A percentile compares a stretch with the other conserved stretches of the same genome.
Evolutionary conservation across 371 early-diverging fungal species (phyloP).

Genomic region (Nosema muscidifuracis): DNA sequence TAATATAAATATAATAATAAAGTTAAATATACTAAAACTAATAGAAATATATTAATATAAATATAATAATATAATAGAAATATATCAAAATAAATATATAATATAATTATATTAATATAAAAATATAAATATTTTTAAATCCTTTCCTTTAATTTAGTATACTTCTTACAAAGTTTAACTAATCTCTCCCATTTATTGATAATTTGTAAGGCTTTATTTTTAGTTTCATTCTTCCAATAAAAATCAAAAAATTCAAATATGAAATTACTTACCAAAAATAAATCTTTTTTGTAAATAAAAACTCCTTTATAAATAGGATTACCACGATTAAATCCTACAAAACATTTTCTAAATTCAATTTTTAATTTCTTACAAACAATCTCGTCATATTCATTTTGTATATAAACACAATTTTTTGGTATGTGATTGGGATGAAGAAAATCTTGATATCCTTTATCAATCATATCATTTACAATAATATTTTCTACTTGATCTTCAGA

Average conservation of each 20-base stretch:
- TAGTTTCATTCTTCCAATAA: background rate
- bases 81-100: too few species aligned
- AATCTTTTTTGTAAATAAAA: slow-evolving; percentile 44
- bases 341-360: slow-evolving; percentile 30
- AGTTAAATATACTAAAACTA: too few species aligned
- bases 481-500: slow-evolving; percentile 41
- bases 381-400: slow-evolving; percentile 25
- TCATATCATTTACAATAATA: slow-evolving; percentile 26
- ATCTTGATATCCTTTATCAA: slow-evolving; percentile 19
- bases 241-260: slow-evolving; percentile 25
- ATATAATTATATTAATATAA: background rate
- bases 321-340: slow-evolving; percentile 32
- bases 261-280: slow-evolving; percentile 29
- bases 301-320: slow-evolving; percentile 34
- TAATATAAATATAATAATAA: too few species aligned
- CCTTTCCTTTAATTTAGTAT: background rate
- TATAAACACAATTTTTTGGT: slow-evolving; percentile 42
- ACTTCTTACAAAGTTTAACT: slow-evolving; percentile 2
- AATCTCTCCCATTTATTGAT: slow-evolving; percentile 12
- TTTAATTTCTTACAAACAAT: slow-evolving; percentile 26
- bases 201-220: background rate
- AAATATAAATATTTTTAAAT: background rate
- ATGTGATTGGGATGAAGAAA: slow-evolving; percentile 45
- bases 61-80: too few species aligned
- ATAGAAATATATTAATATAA: too few species aligned